phyloP scores from a whole-genome alignment of 169 alveolate species.

The Eimeria necatrix region DNA sequence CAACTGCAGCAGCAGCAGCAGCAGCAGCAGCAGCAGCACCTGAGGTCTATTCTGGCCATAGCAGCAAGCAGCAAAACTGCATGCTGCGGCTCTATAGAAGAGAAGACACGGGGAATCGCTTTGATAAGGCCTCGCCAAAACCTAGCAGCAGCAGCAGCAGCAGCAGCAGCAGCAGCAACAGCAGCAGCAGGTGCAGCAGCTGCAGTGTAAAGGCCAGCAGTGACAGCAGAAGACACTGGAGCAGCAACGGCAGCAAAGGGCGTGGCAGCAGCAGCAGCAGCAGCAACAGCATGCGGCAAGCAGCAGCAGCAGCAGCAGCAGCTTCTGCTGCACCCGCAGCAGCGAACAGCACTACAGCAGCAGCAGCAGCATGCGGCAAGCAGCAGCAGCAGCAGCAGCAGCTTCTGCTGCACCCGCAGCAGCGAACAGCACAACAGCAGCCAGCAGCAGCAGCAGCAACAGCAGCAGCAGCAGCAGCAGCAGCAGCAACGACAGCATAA shows the following conservation, averaged over 20 bases:
- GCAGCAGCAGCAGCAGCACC: conserved; percentile 41
- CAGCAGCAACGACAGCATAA: too few species aligned
- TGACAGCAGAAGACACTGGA: not conserved
- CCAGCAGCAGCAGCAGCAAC: too few species aligned
- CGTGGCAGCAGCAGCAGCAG: not conserved
- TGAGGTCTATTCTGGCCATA: conserved; percentile 61
- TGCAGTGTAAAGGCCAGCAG: not conserved
- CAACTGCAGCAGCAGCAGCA: not conserved
- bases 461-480: too few species aligned
- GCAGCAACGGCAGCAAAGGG: not conserved
- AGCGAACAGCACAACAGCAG: too few species aligned
- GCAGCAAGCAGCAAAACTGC: conserved; percentile 45
- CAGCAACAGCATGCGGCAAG: too few species aligned
- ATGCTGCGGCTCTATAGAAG: conserved; percentile 33
- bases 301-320: too few species aligned
- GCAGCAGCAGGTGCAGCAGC: not conserved
- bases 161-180: conserved; percentile 10
- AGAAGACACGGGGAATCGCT: conserved; percentile 4
- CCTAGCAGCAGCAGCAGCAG: conserved; percentile 16
- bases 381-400: too few species aligned
- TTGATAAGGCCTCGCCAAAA: conserved; percentile 33
- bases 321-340: too few species aligned
- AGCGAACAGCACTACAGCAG: too few species aligned
- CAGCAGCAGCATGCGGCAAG: too few species aligned
- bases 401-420: too few species aligned